These are phyloP conservation scores for Ascochyta fabae DNA, from an alignment of 2,329 filamentous ascomycete species.

Conservation along the genomic window DNA sequence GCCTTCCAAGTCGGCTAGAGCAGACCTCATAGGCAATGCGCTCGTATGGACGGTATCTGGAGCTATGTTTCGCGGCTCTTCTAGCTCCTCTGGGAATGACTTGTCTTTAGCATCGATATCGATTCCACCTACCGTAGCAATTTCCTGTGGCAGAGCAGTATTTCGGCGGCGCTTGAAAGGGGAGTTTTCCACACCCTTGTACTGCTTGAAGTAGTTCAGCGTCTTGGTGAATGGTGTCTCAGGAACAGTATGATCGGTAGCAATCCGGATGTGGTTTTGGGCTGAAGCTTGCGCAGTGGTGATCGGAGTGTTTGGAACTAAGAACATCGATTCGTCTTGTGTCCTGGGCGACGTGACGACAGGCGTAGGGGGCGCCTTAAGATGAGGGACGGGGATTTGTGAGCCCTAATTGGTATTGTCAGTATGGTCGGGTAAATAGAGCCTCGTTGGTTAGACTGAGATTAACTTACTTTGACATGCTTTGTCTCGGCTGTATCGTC, in stretches of 20 bases:
- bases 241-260: neutral
- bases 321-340: neutral
- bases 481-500: neutral
- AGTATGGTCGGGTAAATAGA: neutral
- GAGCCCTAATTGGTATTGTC: neutral
- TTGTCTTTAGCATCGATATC: neutral
- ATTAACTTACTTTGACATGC: neutral
- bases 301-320: neutral
- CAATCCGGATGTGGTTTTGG: conserved; percentile 15
- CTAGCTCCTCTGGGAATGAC: neutral
- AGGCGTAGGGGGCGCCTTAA: too few relatives aligned
- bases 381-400: neutral
- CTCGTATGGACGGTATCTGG: neutral
- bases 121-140: conserved; percentile 23
- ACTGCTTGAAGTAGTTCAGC: conserved; percentile 27
- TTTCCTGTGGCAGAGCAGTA: conserved; percentile 28
- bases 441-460: neutral
- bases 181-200: conserved; percentile 21
- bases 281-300: conserved; percentile 1
- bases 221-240: conserved; percentile 29
- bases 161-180: conserved; percentile 27
- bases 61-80: neutral
- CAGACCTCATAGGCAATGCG: neutral
- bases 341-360: too few relatives aligned
- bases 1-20: conserved; percentile 9